Percentiles rank a stretch among this genome's conserved stretches.
Conservation (phyloP, 805 yeast species). For the Starmerella etchellsii region DNA sequence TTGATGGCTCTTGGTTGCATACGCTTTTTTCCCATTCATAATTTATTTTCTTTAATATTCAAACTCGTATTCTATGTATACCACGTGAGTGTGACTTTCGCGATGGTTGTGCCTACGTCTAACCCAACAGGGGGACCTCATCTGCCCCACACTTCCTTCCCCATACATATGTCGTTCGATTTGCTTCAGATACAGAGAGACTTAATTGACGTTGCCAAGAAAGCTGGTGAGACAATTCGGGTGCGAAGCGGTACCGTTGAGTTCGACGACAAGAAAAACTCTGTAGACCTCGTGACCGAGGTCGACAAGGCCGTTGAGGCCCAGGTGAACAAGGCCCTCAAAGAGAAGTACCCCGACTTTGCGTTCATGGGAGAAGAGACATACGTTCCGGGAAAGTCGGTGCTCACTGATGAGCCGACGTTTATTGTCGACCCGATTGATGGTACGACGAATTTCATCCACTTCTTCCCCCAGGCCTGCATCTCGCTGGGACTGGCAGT, state of each 20-base stretch:
- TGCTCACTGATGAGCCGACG: slow-evolving; percentile 41
- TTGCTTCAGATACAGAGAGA: slow-evolving; percentile 29
- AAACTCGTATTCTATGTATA: too few species aligned
- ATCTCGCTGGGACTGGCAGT: slow-evolving; percentile 47
- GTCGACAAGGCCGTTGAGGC: slow-evolving; percentile 46
- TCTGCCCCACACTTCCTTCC: too few species aligned
- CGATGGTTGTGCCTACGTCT: too few species aligned
- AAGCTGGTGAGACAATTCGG: slow-evolving; percentile 40
- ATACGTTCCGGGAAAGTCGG: slow-evolving; percentile 37
- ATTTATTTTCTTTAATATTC: neutral
- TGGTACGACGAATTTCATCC: slow-evolving; percentile 55
- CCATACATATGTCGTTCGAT: slow-evolving; percentile 23
- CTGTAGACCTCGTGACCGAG: slow-evolving; percentile 51
- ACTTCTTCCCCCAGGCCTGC: slow-evolving; percentile 49
- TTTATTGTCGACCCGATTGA: slow-evolving; percentile 55
- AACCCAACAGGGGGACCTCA: too few species aligned
- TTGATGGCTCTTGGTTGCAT: neutral
- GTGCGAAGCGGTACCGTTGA: slow-evolving; percentile 36
- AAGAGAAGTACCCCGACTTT: slow-evolving; percentile 34
- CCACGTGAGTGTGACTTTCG: too few species aligned
- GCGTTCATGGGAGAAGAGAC: slow-evolving; percentile 53
- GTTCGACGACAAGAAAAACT: slow-evolving; percentile 45
- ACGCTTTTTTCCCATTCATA: neutral
- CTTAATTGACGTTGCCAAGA: slow-evolving; percentile 32
- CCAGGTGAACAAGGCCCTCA: slow-evolving; percentile 28